Evolutionary conservation across 2,329 filamentous ascomycete species (phyloP), one percentile per base, ranked within the genome.

Genomic region (Alternaria arbusti): DNA sequence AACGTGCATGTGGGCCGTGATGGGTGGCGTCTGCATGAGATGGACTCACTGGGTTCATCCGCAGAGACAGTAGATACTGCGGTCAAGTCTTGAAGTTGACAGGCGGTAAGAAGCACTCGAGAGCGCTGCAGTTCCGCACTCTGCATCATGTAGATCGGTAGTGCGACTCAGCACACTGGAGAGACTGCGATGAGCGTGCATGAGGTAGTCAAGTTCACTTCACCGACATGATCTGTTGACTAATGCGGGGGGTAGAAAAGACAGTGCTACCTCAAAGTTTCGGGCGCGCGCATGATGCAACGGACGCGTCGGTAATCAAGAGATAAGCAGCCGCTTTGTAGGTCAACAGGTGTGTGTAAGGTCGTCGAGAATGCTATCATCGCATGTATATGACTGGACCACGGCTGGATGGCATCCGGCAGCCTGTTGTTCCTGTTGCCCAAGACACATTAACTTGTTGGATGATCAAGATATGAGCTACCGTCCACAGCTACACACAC

Each of bases 261-360:
- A 36, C 7, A 36, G 13, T 36, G 6, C 30, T 36, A 36, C 30
- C 13, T 36, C 25, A 0, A 36, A 36, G 13, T 36, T 13, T 36
- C 7, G 9, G 0, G 13, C 13, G 30, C 13, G 13, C 30, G 30
- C 13, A 36, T 36, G 6, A 36, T 0, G 7, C 7, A n/a, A 9
- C 30, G 0, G 7, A 36, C 30, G 13, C 13, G 2, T 36, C 0
- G 6, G 13, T 0, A 0, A 36, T 36, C 7, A 15, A 0, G 13
- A 36, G 13, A 36, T 36, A 36, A 36, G 30, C 7, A 36, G 30
- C 13, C 7, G 7, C 30, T 36, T 15, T 36, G 7, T 15, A 36
- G 30, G 30, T 15, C 7, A 32, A 36, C 7, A 36, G 30, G 7
- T 36, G 7, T 36, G 7, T 36, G 7, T 15, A 36, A 36, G 30